These are phyloP conservation scores for Fusarium aywerte DNA, from an alignment of 2,329 filamentous ascomycete species.

Conservation along the genomic window DNA sequence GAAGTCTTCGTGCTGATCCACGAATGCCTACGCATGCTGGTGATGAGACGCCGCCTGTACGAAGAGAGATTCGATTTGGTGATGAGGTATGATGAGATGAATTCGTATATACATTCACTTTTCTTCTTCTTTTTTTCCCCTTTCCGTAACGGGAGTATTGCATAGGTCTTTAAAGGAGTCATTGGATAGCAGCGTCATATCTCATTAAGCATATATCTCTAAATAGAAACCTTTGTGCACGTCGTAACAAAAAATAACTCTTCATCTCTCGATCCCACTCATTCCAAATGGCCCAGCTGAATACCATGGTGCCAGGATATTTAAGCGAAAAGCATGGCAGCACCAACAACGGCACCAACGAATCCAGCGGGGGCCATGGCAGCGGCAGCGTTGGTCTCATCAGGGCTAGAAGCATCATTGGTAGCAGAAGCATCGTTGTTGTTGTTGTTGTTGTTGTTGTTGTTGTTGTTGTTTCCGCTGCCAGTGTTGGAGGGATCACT, in stretches of 20 bases:
- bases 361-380: conserved; percentile 32
- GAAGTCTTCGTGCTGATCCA: conserved; percentile 15
- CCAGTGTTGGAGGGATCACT: conserved; percentile 16
- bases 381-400: conserved; percentile 35
- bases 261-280: neutral
- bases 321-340: conserved; percentile 38
- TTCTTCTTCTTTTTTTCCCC: too few species aligned
- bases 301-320: neutral
- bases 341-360: conserved; percentile 33
- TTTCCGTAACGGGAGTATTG: neutral
- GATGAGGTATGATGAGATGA: conserved; percentile 27
- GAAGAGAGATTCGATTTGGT: conserved; percentile 39
- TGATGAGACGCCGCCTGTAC: conserved; percentile 2
- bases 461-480: neutral
- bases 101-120: neutral
- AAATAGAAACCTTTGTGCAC: neutral
- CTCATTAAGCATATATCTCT: conserved; percentile 23
- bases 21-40: neutral
- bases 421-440: conserved; percentile 13
- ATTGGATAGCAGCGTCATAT: neutral
- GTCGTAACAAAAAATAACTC: neutral
- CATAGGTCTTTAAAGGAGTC: neutral
- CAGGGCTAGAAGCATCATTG: conserved; percentile 18
- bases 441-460: conserved; percentile 7
- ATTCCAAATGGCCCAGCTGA: too few species aligned